These are phyloP conservation scores for Magnaporthiopsis rhizophila DNA, from an alignment of 2,329 filamentous ascomycete species.

Conservation along the genomic window DNA sequence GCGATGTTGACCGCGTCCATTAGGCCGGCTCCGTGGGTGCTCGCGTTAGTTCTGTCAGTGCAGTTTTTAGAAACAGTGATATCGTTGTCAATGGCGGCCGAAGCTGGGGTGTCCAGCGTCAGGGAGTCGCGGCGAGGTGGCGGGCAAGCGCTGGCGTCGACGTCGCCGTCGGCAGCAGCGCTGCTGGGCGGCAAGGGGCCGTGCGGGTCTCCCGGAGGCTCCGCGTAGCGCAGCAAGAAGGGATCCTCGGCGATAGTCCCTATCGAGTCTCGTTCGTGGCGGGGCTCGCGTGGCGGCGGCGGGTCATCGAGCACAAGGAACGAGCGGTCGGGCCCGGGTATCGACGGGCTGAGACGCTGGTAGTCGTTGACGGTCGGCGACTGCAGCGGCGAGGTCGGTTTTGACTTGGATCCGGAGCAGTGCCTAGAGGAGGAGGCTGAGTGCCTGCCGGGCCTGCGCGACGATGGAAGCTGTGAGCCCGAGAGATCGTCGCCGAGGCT, in stretches of 20 bases:
- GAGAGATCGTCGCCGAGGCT: conserved; percentile 1
- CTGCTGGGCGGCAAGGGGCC: conserved; percentile 15
- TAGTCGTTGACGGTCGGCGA: background rate
- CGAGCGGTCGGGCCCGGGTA: conserved; percentile 6
- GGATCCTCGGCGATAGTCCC: conserved; percentile 47
- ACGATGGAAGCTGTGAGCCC: background rate
- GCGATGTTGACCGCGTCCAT: conserved; percentile 59
- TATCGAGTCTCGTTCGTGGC: conserved; percentile 34
- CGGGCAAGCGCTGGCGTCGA: conserved; percentile 28
- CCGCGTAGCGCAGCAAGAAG: conserved; percentile 40
- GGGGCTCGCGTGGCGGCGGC: conserved; percentile 16
- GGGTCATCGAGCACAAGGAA: conserved; percentile 20
- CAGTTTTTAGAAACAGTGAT: background rate
- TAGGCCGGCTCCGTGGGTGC: background rate
- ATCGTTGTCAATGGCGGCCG: background rate
- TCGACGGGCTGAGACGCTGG: background rate
- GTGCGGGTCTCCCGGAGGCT: conserved; percentile 22
- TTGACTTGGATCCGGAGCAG: conserved; percentile 2
- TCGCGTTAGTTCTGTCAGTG: background rate
- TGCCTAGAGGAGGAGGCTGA: conserved; percentile 1
- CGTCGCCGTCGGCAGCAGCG: conserved; percentile 1
- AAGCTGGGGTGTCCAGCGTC: conserved; percentile 15
- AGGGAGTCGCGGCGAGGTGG: conserved; percentile 41
- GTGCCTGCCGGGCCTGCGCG: background rate
- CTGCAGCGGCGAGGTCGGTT: conserved; percentile 1